Evolutionary conservation across 129 eudicot genomes (phyloP).

Genomic region (Helichrysum umbraculigerum): DNA sequence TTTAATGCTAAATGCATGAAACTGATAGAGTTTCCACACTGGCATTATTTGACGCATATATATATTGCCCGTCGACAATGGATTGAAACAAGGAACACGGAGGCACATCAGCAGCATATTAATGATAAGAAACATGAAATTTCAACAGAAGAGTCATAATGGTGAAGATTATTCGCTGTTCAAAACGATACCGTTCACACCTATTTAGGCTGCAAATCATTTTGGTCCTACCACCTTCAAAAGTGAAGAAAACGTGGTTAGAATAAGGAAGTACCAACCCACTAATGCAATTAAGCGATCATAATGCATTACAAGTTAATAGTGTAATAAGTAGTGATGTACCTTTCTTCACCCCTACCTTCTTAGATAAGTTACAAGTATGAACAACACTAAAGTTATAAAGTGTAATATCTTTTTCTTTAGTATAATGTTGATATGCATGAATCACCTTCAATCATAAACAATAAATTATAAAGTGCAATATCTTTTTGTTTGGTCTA

Average conservation of each 20-base stretch:
- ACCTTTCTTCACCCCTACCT: background rate
- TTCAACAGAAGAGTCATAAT: background rate
- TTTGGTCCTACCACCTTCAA: conserved; percentile 2
- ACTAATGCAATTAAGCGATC: conserved; percentile 1
- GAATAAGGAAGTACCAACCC: conserved; percentile 4
- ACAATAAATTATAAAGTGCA: background rate
- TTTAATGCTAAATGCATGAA: too few relatives aligned
- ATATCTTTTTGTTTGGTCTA: conserved; percentile 2
- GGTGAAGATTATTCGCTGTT: background rate
- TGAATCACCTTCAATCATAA: conserved; percentile 5
- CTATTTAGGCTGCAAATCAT: background rate
- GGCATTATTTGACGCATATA: background rate
- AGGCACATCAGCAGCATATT: background rate
- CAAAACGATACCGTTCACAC: background rate
- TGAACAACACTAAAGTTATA: background rate
- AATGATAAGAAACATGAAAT: background rate
- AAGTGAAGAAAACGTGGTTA: conserved; percentile 8
- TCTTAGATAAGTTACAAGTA: background rate
- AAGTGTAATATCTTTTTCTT: background rate
- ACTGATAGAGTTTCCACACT: background rate
- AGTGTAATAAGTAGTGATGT: conserved; percentile 10
- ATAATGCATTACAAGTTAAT: conserved; percentile 7
- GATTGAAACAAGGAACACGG: background rate
- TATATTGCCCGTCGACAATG: too few relatives aligned
- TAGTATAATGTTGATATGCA: conserved; percentile 1